Conservation (phyloP, 495 filamentous ascomycete genomes). For the Podospora didyma region DNA sequence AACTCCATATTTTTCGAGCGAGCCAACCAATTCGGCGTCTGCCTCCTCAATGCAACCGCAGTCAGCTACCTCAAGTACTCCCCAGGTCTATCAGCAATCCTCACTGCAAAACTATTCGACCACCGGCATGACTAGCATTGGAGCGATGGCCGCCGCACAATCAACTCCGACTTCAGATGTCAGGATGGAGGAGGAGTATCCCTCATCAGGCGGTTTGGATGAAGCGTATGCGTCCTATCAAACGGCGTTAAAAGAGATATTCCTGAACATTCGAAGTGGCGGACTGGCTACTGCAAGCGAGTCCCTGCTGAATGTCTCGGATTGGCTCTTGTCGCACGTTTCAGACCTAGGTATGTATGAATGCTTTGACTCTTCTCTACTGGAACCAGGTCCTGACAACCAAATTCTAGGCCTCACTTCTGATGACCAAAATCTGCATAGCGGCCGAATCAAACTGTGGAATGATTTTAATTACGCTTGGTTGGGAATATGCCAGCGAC, state of each 20-base stretch:
- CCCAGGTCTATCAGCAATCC: constrained; percentile 49
- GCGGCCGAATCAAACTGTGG: constrained; percentile 78
- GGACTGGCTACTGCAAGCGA: constrained; percentile 66
- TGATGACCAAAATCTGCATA: constrained; percentile 70
- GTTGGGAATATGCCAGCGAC: constrained; percentile 80
- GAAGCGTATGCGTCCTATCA: constrained; percentile 75
- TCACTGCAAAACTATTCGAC: constrained; percentile 43
- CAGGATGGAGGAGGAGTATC: constrained; percentile 41
- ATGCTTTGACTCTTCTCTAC: constrained; percentile 16
- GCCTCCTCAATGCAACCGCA: constrained; percentile 42
- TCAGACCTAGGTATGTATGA: constrained; percentile 72
- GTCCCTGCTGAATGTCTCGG: constrained; percentile 72
- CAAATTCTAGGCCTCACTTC: constrained; percentile 36
- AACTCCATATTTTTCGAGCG: constrained; percentile 75
- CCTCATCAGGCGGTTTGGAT: constrained; percentile 38
- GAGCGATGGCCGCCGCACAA: constrained; percentile 37
- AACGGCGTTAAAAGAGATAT: constrained; percentile 64
- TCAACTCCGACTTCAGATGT: constrained; percentile 35
- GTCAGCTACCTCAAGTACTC: constrained; percentile 33
- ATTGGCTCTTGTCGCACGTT: constrained; percentile 80
- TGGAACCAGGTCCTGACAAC: constrained; percentile 5
- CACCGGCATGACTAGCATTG: constrained; percentile 35
- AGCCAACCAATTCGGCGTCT: constrained; percentile 60
- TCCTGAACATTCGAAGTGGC: constrained; percentile 71
- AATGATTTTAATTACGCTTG: constrained; percentile 93